Evolutionary conservation across 768 basidiomycete species (phyloP).

Genomic region (Baorangia bicolor): DNA sequence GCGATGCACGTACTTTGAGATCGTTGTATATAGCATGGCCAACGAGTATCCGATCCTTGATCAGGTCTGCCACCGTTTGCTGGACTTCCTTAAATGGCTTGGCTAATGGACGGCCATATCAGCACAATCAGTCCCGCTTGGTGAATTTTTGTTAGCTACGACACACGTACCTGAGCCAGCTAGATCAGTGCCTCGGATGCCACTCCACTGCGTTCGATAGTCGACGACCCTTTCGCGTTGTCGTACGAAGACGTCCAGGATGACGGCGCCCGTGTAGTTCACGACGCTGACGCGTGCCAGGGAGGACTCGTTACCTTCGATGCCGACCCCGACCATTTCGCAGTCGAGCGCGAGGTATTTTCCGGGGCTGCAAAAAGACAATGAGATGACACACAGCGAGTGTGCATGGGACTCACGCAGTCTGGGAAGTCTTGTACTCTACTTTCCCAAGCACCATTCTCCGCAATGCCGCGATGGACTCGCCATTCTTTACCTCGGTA

Average conservation of each 20-base stretch:
- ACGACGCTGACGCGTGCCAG: slow-evolving; percentile 47
- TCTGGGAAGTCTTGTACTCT: slow-evolving; percentile 40
- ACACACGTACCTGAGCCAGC: slow-evolving; percentile 47
- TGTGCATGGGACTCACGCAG: slow-evolving; percentile 40
- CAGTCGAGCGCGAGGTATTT: slow-evolving; percentile 88
- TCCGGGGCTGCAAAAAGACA: slow-evolving; percentile 48
- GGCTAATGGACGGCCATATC: slow-evolving; percentile 43
- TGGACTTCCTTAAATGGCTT: slow-evolving; percentile 80
- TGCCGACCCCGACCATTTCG: slow-evolving; percentile 34
- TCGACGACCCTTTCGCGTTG: slow-evolving; percentile 89
- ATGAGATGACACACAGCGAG: slow-evolving; percentile 1
- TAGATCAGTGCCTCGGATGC: slow-evolving; percentile 77
- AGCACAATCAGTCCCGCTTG: background rate
- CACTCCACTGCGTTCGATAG: slow-evolving; percentile 88
- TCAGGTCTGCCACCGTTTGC: slow-evolving; percentile 66
- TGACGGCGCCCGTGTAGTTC: slow-evolving; percentile 79
- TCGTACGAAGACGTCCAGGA: slow-evolving; percentile 82
- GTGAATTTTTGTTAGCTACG: too few species aligned
- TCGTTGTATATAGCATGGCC: slow-evolving; percentile 94
- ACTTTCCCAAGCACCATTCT: slow-evolving; percentile 53
- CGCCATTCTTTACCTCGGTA: slow-evolving; percentile 43
- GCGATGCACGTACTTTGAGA: slow-evolving; percentile 52
- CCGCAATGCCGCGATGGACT: slow-evolving; percentile 46
- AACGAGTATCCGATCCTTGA: slow-evolving; percentile 77
- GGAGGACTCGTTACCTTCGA: slow-evolving; percentile 14